Base-by-base conservation (phyloP, 1,284 basidiomycete species). In the Tilletia indica region DNA sequence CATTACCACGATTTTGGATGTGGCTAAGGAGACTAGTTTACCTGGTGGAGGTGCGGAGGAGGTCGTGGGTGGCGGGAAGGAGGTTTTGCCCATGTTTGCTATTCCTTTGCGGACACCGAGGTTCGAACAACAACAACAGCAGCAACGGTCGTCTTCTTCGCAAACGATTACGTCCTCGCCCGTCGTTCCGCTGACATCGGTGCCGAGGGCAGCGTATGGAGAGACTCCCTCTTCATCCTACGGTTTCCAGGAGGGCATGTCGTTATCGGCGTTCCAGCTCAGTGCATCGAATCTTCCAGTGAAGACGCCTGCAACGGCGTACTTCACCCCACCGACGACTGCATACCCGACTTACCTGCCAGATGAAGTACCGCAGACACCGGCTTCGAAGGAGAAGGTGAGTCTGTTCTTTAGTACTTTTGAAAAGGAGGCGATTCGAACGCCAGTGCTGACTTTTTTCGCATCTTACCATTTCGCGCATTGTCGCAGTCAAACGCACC, bases 1-100 rank as follows among this genome's bases (percentile, higher is more conserved):
- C 68, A 93, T 96, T 83, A 89, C 88, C 73, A 89, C 91, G 58
- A 89, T 97, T 21, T 88, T 98, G 84, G 97, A 97, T 84, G 96
- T 98, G 45, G 96, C 96, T 45, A 96, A 97, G 85, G 80, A 81
- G 74, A 81, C 80, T 2, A 68, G 70, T 0, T 69, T 80, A 49
- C 72, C 78, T 3, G 79, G 45, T 45, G 4, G 70, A 76, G 2
- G 51, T 64, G 61, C 14, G 36, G 31, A 6, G 19, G 48, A 21
- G 31, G 25, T 14, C 25, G 25, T 9, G 19, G 25, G 51, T 25
- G 51, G 19, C 8, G 51, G 51, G 19, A 19, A 19, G 51, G 51
- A 6, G 16, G 51, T 11, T 54, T 19, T 54, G 51, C 19, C 47
- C 2, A 34, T 31, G 36, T 64, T 64, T 16, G 34, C 38, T 3